phyloP scores from a whole-genome alignment of 2,329 filamentous ascomycete species.

The Dothideomycetidae sp. region DNA sequence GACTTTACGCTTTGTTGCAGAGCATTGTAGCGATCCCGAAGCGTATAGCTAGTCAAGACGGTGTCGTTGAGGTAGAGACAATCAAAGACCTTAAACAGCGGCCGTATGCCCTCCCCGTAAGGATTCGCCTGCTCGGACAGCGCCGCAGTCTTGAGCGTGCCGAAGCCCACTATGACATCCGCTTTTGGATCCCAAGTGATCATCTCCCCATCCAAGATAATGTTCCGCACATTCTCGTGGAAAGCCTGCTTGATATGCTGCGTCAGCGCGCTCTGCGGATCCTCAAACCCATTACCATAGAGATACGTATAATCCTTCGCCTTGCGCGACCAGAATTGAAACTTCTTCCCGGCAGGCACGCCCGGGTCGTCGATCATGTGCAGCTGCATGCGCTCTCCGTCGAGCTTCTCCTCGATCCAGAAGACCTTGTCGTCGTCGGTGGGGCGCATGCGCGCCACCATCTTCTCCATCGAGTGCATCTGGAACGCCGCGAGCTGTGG shows the following conservation, averaged over 20 bases:
- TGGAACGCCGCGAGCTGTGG: conserved; percentile 91
- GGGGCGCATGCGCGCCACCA: conserved; percentile 53
- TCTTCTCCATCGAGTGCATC: conserved; percentile 64
- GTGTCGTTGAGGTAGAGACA: conserved; percentile 77
- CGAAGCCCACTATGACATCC: conserved; percentile 77
- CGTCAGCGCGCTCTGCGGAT: conserved; percentile 64
- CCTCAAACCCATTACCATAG: conserved; percentile 64
- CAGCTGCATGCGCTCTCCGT: conserved; percentile 93
- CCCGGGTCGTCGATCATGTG: conserved; percentile 66
- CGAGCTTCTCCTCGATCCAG: conserved; percentile 96
- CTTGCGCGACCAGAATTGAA: conserved; percentile 88
- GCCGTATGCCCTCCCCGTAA: conserved; percentile 50
- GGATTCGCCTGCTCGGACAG: conserved; percentile 64
- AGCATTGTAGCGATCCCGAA: conserved; percentile 65
- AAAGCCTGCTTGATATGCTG: conserved; percentile 69
- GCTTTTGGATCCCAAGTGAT: conserved; percentile 87
- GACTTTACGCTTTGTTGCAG: conserved; percentile 56
- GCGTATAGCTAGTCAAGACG: conserved; percentile 64
- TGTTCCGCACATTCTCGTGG: conserved; percentile 58
- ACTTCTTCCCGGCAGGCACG: conserved; percentile 54
- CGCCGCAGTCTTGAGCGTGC: conserved; percentile 83
- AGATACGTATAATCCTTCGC: conserved; percentile 93
- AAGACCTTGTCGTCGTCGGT: conserved; percentile 62
- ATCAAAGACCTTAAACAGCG: conserved; percentile 78
- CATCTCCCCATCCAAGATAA: conserved; percentile 97